These are phyloP conservation scores for Yarrowia yakushimensis DNA, from an alignment of 805 yeast species.

Conservation along the genomic window DNA sequence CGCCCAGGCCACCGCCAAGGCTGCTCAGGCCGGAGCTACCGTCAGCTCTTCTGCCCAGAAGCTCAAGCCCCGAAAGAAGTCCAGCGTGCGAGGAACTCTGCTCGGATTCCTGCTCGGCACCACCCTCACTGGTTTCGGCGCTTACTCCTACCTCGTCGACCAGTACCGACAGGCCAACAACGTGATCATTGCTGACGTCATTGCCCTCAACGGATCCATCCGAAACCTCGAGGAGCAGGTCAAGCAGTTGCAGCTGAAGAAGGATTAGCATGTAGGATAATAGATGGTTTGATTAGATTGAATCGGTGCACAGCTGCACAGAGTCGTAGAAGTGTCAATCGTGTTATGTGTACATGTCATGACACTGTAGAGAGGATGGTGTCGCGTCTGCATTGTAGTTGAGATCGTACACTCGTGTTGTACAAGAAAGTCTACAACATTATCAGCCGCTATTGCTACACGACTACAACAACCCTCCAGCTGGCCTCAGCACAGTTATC, in stretches of 20 bases:
- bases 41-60: slow-evolving; percentile 19
- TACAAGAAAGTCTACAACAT: too few relatives aligned
- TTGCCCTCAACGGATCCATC: slow-evolving; percentile 65
- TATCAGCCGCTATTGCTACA: too few relatives aligned
- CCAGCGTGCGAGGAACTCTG: slow-evolving; percentile 39
- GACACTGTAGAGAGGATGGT: too few relatives aligned
- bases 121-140: slow-evolving; percentile 65
- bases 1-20: slow-evolving; percentile 22
- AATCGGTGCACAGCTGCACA: not conserved
- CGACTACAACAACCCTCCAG: too few relatives aligned
- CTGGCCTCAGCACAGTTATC: too few relatives aligned
- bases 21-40: slow-evolving; percentile 21
- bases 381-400: too few relatives aligned
- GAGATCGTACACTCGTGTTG: too few relatives aligned
- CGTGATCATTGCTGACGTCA: slow-evolving; percentile 70
- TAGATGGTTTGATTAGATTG: not conserved
- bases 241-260: slow-evolving; percentile 31
- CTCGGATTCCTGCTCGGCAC: slow-evolving; percentile 79
- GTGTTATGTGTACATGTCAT: too few relatives aligned
- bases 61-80: slow-evolving; percentile 22
- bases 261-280: slow-evolving; percentile 13
- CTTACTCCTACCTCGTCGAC: slow-evolving; percentile 74
- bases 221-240: slow-evolving; percentile 67
- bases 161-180: slow-evolving; percentile 71
- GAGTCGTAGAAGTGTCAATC: too few relatives aligned